A percentile compares a stretch with the other conserved stretches of the same genome.
These are phyloP conservation scores for Aspergillus haitiensis DNA, from an alignment of 495 filamentous ascomycete species.

Conservation along the genomic window DNA sequence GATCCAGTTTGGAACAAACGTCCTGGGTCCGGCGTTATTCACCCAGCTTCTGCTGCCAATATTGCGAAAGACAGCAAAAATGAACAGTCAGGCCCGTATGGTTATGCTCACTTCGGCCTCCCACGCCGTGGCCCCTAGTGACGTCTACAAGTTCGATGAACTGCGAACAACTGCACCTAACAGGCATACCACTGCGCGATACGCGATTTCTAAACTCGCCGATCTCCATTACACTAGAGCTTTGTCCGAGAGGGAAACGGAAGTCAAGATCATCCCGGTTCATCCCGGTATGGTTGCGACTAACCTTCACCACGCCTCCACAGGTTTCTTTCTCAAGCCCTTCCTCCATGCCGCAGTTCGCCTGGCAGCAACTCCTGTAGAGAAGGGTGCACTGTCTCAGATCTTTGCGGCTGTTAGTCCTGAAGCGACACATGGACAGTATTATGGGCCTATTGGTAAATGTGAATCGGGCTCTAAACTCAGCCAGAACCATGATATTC, in stretches of 20 bases:
- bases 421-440: neutral
- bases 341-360: neutral
- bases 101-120: neutral
- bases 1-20: constrained; percentile 8
- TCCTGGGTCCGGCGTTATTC: constrained; percentile 6
- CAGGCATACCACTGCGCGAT: constrained; percentile 3
- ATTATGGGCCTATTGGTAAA: constrained; percentile 11
- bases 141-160: constrained; percentile 1
- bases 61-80: neutral
- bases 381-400: constrained; percentile 11
- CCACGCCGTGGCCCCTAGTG: neutral
- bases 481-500: constrained; percentile 3
- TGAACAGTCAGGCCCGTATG: neutral
- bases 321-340: neutral
- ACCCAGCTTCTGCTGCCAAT: constrained; percentile 6
- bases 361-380: constrained; percentile 1
- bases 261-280: constrained; percentile 10
- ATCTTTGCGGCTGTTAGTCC: constrained; percentile 11
- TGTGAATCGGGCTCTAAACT: constrained; percentile 6
- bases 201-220: constrained; percentile 8
- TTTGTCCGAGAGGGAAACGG: constrained; percentile 4
- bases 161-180: neutral
- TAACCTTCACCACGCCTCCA: constrained; percentile 8
- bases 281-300: constrained; percentile 13
- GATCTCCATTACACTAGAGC: constrained; percentile 7